Percentiles rank a stretch among this genome's conserved stretches.
Conservation (phyloP, 1,139 yeast genomes). For the Spathaspora sp. region DNA sequence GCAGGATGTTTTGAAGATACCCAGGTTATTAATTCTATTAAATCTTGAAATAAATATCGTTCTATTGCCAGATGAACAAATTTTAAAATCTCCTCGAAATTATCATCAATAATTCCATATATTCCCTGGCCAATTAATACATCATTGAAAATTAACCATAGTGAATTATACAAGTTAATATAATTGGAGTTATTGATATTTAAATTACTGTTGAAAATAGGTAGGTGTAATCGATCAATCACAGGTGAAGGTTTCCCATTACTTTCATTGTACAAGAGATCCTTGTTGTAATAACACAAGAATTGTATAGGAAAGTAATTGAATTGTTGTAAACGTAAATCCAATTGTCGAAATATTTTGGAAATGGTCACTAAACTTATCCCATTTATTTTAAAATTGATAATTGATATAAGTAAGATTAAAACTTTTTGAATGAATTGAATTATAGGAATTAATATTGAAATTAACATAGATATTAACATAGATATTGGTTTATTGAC, state of each 20-base stretch:
- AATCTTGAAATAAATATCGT: slow-evolving; percentile 28
- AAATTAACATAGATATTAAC: slow-evolving; percentile 1
- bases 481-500: neutral
- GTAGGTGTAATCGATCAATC: slow-evolving; percentile 30
- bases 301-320: slow-evolving; percentile 84
- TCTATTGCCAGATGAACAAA: slow-evolving; percentile 36
- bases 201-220: slow-evolving; percentile 37
- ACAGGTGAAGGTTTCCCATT: slow-evolving; percentile 14
- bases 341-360: slow-evolving; percentile 74
- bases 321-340: slow-evolving; percentile 73
- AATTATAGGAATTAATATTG: slow-evolving; percentile 11
- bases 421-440: slow-evolving; percentile 21
- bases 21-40: slow-evolving; percentile 62
- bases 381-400: slow-evolving; percentile 25
- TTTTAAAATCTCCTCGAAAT: slow-evolving; percentile 34
- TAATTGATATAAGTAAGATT: slow-evolving; percentile 20
- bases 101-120: slow-evolving; percentile 49
- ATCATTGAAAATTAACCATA: slow-evolving; percentile 88
- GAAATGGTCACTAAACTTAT: slow-evolving; percentile 42
- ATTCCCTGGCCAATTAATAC: slow-evolving; percentile 68
- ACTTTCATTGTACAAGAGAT: slow-evolving; percentile 26
- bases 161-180: slow-evolving; percentile 80
- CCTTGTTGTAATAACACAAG: slow-evolving; percentile 46
- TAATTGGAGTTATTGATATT: slow-evolving; percentile 66
- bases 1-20: slow-evolving; percentile 83